Evolutionary conservation across 2,329 filamentous ascomycete genomes (phyloP).

Genomic region (Pestalotiopsis fici): DNA sequence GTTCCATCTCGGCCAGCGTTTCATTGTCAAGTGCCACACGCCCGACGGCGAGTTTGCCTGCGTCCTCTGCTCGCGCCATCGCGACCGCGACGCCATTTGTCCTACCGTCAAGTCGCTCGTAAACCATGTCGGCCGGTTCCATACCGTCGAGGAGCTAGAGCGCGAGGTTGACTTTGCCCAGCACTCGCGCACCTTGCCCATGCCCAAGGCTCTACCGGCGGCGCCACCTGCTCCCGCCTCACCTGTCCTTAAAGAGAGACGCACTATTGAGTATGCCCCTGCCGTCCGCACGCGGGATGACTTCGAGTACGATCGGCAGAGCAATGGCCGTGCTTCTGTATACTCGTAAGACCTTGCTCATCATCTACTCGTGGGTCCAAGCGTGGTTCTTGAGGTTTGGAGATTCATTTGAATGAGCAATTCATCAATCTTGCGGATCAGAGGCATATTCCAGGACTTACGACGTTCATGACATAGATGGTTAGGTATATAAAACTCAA

Average conservation of each 20-base stretch:
- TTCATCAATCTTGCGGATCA: background rate
- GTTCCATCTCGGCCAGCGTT: constrained; percentile 33
- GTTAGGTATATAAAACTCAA: background rate
- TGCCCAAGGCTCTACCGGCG: constrained; percentile 1
- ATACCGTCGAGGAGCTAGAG: constrained; percentile 15
- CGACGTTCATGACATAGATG: background rate
- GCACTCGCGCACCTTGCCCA: constrained; percentile 1
- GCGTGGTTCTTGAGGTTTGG: background rate
- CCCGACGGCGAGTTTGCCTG: constrained; percentile 31
- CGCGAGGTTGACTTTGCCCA: constrained; percentile 16
- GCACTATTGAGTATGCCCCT: constrained; percentile 1
- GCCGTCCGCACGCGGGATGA: background rate
- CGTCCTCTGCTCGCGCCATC: constrained; percentile 28
- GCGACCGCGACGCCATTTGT: constrained; percentile 29
- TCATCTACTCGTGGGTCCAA: background rate
- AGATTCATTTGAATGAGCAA: background rate
- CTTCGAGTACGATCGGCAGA: background rate
- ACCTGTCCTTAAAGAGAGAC: background rate
- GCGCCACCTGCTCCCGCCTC: background rate
- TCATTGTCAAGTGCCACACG: constrained; percentile 38
- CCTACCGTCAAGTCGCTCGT: constrained; percentile 28
- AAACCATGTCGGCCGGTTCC: constrained; percentile 25
- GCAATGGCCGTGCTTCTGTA: background rate
- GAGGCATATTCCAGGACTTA: background rate
- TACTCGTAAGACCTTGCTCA: background rate